Evolutionary conservation across 768 basidiomycete genomes (phyloP).

Genomic region (Calvatia gigantea): DNA sequence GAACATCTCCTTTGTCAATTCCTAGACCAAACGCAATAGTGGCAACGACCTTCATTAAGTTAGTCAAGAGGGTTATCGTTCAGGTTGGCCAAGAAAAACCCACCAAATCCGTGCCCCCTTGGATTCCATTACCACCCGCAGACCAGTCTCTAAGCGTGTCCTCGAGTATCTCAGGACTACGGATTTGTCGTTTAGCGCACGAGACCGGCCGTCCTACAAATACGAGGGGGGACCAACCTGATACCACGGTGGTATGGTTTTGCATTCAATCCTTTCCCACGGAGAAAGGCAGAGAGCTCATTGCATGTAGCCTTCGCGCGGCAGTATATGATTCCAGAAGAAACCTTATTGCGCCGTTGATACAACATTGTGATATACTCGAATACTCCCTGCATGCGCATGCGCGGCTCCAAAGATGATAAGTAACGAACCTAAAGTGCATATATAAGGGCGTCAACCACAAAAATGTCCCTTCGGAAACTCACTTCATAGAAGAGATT

Average conservation of each 20-base stretch:
- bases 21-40: conserved; percentile 87
- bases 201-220: neutral
- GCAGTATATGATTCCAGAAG: conserved; percentile 79
- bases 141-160: conserved; percentile 61
- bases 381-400: conserved; percentile 61
- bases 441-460: neutral
- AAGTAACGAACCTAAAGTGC: conserved; percentile 57
- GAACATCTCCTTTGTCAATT: conserved; percentile 79
- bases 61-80: neutral
- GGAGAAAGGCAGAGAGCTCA: conserved; percentile 59
- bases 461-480: neutral
- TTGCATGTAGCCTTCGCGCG: conserved; percentile 66
- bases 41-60: conserved; percentile 56
- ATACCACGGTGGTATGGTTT: conserved; percentile 76
- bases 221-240: conserved; percentile 30
- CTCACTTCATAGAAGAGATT: conserved; percentile 81
- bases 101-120: conserved; percentile 61
- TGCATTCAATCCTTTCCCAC: conserved; percentile 62
- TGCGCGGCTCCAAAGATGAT: conserved; percentile 42
- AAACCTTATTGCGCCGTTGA: conserved; percentile 51
- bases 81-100: conserved; percentile 19
- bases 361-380: conserved; percentile 67
- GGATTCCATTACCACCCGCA: conserved; percentile 41
- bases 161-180: conserved; percentile 49
- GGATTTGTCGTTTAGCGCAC: neutral